Base-by-base conservation (phyloP, 2,329 filamentous ascomycete species). In the Sarocladiaceae sp. region DNA sequence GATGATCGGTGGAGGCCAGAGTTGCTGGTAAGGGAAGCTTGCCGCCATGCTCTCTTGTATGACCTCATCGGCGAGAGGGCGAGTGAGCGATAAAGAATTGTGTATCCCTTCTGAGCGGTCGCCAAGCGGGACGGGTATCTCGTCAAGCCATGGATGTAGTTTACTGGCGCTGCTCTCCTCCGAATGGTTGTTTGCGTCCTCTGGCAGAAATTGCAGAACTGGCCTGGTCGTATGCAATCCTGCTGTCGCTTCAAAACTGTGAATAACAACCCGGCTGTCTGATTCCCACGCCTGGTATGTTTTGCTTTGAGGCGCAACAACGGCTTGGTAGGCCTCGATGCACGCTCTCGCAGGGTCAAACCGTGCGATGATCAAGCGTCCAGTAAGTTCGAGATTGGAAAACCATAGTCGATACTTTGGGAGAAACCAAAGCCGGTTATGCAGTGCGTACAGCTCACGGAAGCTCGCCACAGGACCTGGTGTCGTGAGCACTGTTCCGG, bases 361-460 rank as follows among this genome's bases (percentile, higher is more conserved):
- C 12, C 88, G 83, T n/a, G 80, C 78, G 35, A 96, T 63, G 23
- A 96, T 77, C 37, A 96, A 68, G 63, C 87, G 87, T 0, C 92
- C 92, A 2, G 80, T 85, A 46, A 90, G 77, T 26, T 84, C 79
- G 2, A 75, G 78, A 66, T 96, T 90, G 54, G 83, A 81, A 62
- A 96, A 93, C 92, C 92, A 97, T 57, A 97, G 74, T 67, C 88
- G 92, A 64, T 88, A 76, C 50, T 80, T 83, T 0, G 88, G 77
- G 1, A 97, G 74, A 62, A 96, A 96, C 92, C 92, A 97, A 60
- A 86, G 83, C 0, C 87, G 86, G 57, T 94, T 80, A 64, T 94
- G 88, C 18, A 84, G 77, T 37, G 78, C 72, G 65, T 88, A 96
- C 2, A 96, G 79, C 23, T 87, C 78, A 53, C 81, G 82, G 68